These are phyloP conservation scores for Selenicereus undatus DNA, from an alignment of 148 eudicot genomes.

Conservation along the genomic window DNA sequence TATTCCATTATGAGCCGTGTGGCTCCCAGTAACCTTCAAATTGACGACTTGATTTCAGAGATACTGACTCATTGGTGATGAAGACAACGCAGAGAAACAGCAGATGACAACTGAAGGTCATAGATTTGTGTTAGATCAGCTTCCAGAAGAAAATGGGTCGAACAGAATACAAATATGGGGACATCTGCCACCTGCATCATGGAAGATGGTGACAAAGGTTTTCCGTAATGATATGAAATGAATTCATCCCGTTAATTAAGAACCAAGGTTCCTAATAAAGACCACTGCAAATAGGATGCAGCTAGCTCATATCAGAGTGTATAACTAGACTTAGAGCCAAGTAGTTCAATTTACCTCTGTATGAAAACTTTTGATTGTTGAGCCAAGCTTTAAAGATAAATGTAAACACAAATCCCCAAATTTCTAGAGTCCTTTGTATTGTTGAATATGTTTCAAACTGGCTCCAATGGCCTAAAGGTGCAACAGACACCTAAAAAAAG, in stretches of 20 bases:
- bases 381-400: conserved; percentile 74
- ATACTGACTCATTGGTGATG: too few species aligned
- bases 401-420: conserved; percentile 87
- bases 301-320: background rate
- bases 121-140: background rate
- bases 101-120: too few species aligned
- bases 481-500: conserved; percentile 79
- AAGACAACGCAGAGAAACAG: too few species aligned
- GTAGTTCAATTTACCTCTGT: conserved; percentile 52
- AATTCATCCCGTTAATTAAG: background rate
- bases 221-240: background rate
- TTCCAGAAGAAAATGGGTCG: background rate
- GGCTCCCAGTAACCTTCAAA: too few species aligned
- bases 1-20: background rate
- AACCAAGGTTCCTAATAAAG: background rate
- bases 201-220: background rate
- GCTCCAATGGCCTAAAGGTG: conserved; percentile 96
- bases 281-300: background rate
- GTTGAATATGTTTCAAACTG: conserved; percentile 95
- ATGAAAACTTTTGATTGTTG: conserved; percentile 82
- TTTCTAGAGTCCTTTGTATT: conserved; percentile 91
- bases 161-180: background rate
- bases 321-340: background rate
- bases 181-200: background rate
- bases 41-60: too few species aligned